Evolutionary conservation across 805 yeast species (phyloP).

Genomic region (Scheffersomyces stipitis): DNA sequence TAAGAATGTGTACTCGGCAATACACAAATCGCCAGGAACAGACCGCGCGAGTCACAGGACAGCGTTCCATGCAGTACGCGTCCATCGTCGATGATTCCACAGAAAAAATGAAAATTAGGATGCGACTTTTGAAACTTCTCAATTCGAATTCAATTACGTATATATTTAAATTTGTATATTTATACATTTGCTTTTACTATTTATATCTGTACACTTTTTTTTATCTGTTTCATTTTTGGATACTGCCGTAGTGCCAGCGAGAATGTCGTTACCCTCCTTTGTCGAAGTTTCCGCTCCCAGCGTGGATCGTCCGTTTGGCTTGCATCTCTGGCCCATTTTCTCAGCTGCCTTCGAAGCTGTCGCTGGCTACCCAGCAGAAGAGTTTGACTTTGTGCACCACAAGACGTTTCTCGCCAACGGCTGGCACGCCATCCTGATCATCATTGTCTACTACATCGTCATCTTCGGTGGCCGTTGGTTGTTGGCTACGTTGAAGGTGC

Average conservation of each 20-base stretch:
- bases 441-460: slow-evolving; percentile 40
- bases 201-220: no score
- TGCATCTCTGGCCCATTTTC: slow-evolving; percentile 71
- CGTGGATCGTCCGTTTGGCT: slow-evolving; percentile 51
- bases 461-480: slow-evolving; percentile 72
- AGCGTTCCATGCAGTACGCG: no score
- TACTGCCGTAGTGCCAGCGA: not conserved
- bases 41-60: no score
- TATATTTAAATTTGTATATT: no score
- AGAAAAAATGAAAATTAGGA: no score
- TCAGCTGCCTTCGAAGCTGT: slow-evolving; percentile 43
- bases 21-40: no score
- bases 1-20: no score
- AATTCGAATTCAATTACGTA: no score
- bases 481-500: slow-evolving; percentile 47
- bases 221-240: no score
- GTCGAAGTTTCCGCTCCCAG: slow-evolving; percentile 33
- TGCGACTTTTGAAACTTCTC: no score
- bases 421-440: slow-evolving; percentile 48
- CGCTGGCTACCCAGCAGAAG: slow-evolving; percentile 58
- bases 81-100: no score
- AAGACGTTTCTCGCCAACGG: slow-evolving; percentile 68
- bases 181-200: no score
- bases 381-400: slow-evolving; percentile 67
- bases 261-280: slow-evolving; percentile 3